Evolutionary conservation across 75 land plant genomes (phyloP), one percentile per base, ranked within the genome.

Genomic region (Isoetes taiwanensis): DNA sequence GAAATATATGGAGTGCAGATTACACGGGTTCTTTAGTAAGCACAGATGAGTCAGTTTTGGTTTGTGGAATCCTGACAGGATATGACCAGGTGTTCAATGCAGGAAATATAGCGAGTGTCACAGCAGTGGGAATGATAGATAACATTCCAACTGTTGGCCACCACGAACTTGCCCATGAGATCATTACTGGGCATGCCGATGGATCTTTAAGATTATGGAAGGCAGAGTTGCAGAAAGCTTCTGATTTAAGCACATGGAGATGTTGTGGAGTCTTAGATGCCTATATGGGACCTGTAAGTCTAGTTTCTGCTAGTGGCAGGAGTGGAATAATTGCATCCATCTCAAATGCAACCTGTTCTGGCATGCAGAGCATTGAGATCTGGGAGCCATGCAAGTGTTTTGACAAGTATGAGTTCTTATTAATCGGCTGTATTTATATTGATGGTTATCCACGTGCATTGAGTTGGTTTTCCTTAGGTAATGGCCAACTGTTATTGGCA

Each of bases 181-280:
- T 93, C 60, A 78, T 73, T 9, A 78, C 88, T 3, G 94, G 98
- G 27, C 77, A 31, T 64, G 71, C 59, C 41, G 77, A 87, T 70
- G 98, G 98, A 19, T 62, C 52, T 43, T 10, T 87, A 48, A 80
- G 72, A 58, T 58, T 93, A 16, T 93, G 85, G 84, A 76, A 68
- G 68, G 65, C 61, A 32, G 27, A 21, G 20, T 28, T 23, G 43
- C 41, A 27, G 11, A 12, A 54, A 43, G 37, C 27, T n/a, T 0
- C 30, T 32, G 34, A 28, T 39, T 32, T 38, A 43, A 61, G n/a
- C 3, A 41, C 38, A 4, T 93, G 95, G 95, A 74, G 77, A 31
- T 77, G 80, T 64, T 74, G 79, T 6, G 94, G 95, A 34, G 28
- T 58, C 29, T 38, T 78, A 43, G 54, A 34, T 39, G 72, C 76